phyloP scores from a whole-genome alignment of 441 rosid genomes.

The Pelargonium myrrhifolium region DNA sequence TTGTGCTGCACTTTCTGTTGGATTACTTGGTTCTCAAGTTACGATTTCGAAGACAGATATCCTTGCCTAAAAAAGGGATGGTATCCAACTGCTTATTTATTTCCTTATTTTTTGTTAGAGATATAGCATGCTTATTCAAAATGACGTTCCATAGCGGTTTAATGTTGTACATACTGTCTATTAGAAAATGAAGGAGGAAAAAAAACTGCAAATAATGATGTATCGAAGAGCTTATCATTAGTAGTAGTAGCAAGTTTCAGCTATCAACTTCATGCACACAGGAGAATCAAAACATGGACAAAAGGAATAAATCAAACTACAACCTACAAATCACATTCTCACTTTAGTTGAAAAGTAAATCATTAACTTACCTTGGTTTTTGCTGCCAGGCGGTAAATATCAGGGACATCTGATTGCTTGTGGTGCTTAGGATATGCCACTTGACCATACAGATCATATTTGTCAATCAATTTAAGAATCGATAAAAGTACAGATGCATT shows the following conservation, averaged over 20 bases:
- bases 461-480: conserved; percentile 76
- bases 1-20: too few relatives aligned
- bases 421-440: conserved; percentile 94
- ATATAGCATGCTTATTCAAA: too few relatives aligned
- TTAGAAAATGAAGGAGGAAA: too few relatives aligned
- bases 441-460: conserved; percentile 85
- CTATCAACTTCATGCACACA: not conserved
- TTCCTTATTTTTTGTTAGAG: too few relatives aligned
- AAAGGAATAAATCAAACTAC: not conserved
- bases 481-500: conserved; percentile 78
- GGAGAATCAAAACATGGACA: not conserved
- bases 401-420: conserved; percentile 85
- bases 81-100: too few relatives aligned
- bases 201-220: too few relatives aligned
- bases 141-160: too few relatives aligned
- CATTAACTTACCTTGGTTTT: conserved; percentile 56
- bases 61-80: too few relatives aligned
- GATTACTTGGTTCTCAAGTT: too few relatives aligned
- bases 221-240: too few relatives aligned
- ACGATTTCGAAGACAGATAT: too few relatives aligned
- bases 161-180: too few relatives aligned
- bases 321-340: not conserved
- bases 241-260: not conserved
- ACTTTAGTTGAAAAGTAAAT: not conserved
- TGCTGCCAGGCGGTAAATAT: conserved; percentile 84